Conservation (phyloP, 2,329 filamentous ascomycete species). For the Fusarium beomiforme region DNA sequence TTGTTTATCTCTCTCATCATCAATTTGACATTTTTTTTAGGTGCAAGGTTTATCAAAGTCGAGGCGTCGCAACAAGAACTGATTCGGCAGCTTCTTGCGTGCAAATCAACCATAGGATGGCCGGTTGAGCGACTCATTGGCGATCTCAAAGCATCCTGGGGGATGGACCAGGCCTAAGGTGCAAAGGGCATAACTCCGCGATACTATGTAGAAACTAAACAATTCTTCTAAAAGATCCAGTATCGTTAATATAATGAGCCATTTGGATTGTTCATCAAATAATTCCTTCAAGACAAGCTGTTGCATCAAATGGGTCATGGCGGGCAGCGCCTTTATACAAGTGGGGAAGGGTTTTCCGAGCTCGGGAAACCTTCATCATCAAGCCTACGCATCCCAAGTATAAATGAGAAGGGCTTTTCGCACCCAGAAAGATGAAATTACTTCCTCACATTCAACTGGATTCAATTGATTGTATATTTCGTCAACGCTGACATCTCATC, state of each 20-base stretch:
- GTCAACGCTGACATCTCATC: neutral
- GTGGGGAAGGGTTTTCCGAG: conserved; percentile 39
- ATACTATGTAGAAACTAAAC: neutral
- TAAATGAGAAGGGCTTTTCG: conserved; percentile 19
- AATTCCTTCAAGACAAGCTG: neutral
- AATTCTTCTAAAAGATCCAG: neutral
- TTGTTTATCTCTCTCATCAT: too few relatives aligned
- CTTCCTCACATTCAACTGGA: neutral
- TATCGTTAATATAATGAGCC: neutral
- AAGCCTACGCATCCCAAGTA: conserved; percentile 5
- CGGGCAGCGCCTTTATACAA: neutral
- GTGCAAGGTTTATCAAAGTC: conserved; percentile 45
- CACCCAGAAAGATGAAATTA: neutral
- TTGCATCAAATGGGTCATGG: neutral
- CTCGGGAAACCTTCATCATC: conserved; percentile 35
- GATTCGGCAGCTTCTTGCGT: conserved; percentile 46
- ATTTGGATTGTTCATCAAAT: too few relatives aligned
- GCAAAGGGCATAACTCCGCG: accelerated
- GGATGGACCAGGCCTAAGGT: neutral
- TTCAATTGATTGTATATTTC: accelerated
- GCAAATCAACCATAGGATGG: conserved; percentile 51
- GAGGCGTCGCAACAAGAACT: conserved; percentile 46
- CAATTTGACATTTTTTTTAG: conserved; percentile 22
- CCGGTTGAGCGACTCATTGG: conserved; percentile 50
- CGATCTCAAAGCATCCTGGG: conserved; percentile 45